A percentile compares a stretch with the other conserved stretches of the same genome.
Conservation (phyloP, 331 rosid species). For the Rhamnella rubrinervis region DNA sequence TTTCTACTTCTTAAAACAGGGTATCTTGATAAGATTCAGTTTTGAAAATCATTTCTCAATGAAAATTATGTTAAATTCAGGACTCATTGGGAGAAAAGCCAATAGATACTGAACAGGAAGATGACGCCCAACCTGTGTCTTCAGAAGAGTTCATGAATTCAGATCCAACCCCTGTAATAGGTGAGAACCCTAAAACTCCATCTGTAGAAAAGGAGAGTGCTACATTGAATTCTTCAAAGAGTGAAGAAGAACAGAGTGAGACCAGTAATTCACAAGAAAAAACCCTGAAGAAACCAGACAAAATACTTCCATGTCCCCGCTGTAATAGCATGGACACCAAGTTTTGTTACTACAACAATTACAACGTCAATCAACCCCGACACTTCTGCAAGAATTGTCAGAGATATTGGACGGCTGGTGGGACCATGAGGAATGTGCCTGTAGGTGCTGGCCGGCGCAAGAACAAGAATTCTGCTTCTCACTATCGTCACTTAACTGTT, state of each 20-base stretch:
- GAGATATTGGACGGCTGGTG: constrained; percentile 96
- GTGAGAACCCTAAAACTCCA: constrained; percentile 40
- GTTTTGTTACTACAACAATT: constrained; percentile 89
- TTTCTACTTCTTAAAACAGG: not conserved
- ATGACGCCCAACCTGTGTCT: constrained; percentile 34
- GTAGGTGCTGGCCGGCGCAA: constrained; percentile 90
- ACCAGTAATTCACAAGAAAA: constrained; percentile 60
- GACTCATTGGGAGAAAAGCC: constrained; percentile 40
- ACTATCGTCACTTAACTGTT: constrained; percentile 61
- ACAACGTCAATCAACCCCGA: constrained; percentile 85
- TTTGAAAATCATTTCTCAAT: constrained; percentile 16
- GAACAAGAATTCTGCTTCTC: constrained; percentile 66
- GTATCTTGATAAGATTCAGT: constrained; percentile 1
- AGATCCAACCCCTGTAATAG: constrained; percentile 39
- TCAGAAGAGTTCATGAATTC: constrained; percentile 39
- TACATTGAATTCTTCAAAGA: constrained; percentile 33
- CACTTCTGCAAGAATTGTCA: constrained; percentile 93
- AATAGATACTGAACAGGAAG: constrained; percentile 34
- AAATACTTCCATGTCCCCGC: constrained; percentile 83
- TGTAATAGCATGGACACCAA: constrained; percentile 92
- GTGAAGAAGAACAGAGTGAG: constrained; percentile 68
- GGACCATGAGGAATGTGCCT: constrained; percentile 88
- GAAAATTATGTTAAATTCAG: constrained; percentile 39
- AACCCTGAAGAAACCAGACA: constrained; percentile 78
- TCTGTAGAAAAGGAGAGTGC: constrained; percentile 44